These are phyloP conservation scores for Hygrocybe coccinea DNA, from an alignment of 768 basidiomycete species.

Conservation along the genomic window DNA sequence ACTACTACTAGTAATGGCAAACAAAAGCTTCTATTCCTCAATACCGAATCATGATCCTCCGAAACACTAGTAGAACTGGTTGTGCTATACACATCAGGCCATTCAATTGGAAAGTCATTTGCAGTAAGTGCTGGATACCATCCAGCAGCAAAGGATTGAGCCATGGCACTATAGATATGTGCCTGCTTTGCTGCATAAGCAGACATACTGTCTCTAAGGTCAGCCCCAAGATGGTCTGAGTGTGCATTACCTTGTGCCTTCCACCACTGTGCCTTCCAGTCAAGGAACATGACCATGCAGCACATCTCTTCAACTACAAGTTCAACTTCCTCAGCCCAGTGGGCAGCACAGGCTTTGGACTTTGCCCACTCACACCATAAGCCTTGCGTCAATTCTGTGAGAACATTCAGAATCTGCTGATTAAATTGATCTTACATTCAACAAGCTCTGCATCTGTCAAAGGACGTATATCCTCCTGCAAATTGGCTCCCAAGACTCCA, in stretches of 20 bases:
- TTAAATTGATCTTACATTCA: neutral
- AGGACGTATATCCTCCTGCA: neutral
- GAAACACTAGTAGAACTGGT: neutral
- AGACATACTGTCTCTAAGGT: slow-evolving; percentile 1
- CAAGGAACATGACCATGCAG: slow-evolving; percentile 1
- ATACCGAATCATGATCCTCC: neutral
- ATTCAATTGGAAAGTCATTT: neutral
- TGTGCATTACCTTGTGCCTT: neutral
- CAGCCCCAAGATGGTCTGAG: neutral
- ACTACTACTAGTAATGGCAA: no score
- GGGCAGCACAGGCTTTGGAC: slow-evolving; percentile 1
- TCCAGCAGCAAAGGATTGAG: neutral
- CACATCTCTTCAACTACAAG: slow-evolving; percentile 7
- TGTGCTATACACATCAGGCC: neutral
- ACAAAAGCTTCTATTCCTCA: no score
- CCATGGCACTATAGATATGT: neutral
- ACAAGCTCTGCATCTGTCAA: neutral
- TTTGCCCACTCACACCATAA: slow-evolving; percentile 3
- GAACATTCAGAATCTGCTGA: neutral
- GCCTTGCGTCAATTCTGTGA: neutral
- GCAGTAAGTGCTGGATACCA: neutral
- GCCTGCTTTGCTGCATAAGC: slow-evolving; percentile 8
- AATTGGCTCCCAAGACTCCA: neutral
- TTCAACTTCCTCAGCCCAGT: slow-evolving; percentile 7
- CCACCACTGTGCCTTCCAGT: slow-evolving; percentile 9